Percentiles rank a stretch among this genome's conserved stretches.
These are phyloP conservation scores for Primulina eburnea DNA, from an alignment of 257 asterid genomes.

Conservation along the genomic window DNA sequence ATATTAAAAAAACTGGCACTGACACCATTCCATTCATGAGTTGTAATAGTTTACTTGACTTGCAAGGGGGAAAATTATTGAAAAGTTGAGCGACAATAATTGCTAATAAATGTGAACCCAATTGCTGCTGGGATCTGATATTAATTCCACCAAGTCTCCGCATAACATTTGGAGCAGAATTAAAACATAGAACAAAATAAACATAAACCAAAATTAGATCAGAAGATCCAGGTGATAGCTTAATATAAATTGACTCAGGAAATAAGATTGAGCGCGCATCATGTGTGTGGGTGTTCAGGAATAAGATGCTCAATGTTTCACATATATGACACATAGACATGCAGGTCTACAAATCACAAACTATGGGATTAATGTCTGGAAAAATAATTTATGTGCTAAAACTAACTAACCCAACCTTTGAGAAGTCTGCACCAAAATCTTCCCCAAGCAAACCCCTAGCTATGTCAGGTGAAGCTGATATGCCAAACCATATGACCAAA, in stretches of 20 bases:
- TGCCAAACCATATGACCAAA: constrained; percentile 90
- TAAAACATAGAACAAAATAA: background rate
- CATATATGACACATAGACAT: background rate
- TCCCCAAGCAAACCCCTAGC: constrained; percentile 71
- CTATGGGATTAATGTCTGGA: constrained; percentile 3
- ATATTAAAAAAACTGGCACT: constrained; percentile 4
- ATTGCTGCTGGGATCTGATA: constrained; percentile 6
- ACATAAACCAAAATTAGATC: background rate
- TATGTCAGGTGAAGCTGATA: constrained; percentile 75
- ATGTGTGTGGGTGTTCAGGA: background rate
- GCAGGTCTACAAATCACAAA: constrained; percentile 12
- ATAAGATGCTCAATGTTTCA: background rate
- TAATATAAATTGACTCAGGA: background rate
- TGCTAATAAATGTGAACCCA: background rate
- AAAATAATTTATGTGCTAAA: constrained; percentile 9
- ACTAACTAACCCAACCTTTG: constrained; percentile 52
- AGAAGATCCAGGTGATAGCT: background rate
- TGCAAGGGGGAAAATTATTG: background rate
- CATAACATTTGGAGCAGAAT: constrained; percentile 1
- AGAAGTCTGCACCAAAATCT: constrained; percentile 66
- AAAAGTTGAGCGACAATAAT: background rate
- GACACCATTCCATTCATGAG: constrained; percentile 6
- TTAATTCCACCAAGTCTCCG: constrained; percentile 1
- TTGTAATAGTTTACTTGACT: background rate
- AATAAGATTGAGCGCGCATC: background rate